Percentiles rank a stretch among this genome's conserved stretches.
These are phyloP conservation scores for Notholithocarpus densiflorus DNA, from an alignment of 306 rosid species.

Conservation along the genomic window DNA sequence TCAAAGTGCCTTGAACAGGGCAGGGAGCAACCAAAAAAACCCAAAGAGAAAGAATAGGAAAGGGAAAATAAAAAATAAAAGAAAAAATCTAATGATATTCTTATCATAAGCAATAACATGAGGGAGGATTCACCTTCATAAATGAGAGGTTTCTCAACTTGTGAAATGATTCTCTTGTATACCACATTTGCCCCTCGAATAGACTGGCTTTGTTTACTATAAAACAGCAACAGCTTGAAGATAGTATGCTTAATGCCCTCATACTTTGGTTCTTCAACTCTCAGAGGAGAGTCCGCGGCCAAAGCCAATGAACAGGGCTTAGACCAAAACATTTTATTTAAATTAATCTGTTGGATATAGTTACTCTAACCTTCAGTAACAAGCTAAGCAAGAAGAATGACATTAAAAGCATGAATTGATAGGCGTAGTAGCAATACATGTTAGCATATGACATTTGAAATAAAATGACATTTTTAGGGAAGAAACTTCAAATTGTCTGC, in stretches of 20 bases:
- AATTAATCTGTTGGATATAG: conserved; percentile 48
- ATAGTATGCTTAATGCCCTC: conserved; percentile 65
- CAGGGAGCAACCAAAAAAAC: background rate
- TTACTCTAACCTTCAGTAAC: conserved; percentile 18
- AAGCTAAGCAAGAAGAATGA: conserved; percentile 3
- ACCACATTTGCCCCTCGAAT: conserved; percentile 93
- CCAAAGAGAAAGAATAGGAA: background rate
- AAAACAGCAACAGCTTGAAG: conserved; percentile 68
- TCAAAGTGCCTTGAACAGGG: background rate
- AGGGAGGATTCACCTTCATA: conserved; percentile 56
- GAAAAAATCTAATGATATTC: background rate
- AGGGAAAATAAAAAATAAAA: too few relatives aligned
- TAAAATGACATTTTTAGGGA: conserved; percentile 1
- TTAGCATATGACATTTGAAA: background rate
- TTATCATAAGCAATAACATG: background rate
- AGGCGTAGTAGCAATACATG: background rate
- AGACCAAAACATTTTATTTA: conserved; percentile 76
- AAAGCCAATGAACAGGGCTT: conserved; percentile 77
- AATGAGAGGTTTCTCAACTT: conserved; percentile 80
- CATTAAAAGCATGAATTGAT: background rate
- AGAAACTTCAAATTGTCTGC: background rate
- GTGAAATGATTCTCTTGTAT: conserved; percentile 64
- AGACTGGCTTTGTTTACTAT: conserved; percentile 87
- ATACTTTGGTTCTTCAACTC: conserved; percentile 75
- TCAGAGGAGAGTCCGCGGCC: conserved; percentile 56